Evolutionary conservation across 2,329 filamentous ascomycete species (phyloP).

Genomic region (Trichoderma sp.): DNA sequence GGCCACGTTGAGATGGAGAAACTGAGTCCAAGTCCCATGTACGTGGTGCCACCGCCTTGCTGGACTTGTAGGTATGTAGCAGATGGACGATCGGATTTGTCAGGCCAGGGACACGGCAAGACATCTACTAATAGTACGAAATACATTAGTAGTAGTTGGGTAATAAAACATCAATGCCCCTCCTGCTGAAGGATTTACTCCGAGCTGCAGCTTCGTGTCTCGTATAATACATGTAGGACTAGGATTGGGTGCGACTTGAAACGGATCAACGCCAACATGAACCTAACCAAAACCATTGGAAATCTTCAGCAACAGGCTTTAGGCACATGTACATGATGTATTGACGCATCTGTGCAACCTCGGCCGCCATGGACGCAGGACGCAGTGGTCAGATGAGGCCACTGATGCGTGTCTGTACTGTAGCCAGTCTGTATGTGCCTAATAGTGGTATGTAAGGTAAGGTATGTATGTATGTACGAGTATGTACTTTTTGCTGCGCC

Average conservation of each 20-base stretch:
- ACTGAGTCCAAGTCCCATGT: neutral
- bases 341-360: neutral
- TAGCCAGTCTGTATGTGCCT: neutral
- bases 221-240: neutral
- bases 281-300: neutral
- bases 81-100: neutral
- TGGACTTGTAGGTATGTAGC: neutral
- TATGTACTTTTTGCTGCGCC: neutral
- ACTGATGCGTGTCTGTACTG: slow-evolving; percentile 1
- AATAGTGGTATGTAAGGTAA: too few species aligned
- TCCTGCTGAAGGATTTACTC: neutral
- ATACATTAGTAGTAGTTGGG: neutral
- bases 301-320: neutral
- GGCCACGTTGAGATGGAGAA: neutral
- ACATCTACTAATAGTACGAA: neutral
- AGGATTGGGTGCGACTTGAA: neutral
- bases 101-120: neutral
- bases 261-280: neutral
- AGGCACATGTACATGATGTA: slow-evolving; percentile 2
- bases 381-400: slow-evolving; percentile 19
- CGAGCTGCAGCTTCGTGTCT: neutral
- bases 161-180: neutral
- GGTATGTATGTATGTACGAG: neutral
- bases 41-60: neutral
- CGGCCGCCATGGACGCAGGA: slow-evolving; percentile 1